These are phyloP conservation scores for Microcyclosporella mali DNA, from an alignment of 2,329 filamentous ascomycete genomes.

Conservation along the genomic window DNA sequence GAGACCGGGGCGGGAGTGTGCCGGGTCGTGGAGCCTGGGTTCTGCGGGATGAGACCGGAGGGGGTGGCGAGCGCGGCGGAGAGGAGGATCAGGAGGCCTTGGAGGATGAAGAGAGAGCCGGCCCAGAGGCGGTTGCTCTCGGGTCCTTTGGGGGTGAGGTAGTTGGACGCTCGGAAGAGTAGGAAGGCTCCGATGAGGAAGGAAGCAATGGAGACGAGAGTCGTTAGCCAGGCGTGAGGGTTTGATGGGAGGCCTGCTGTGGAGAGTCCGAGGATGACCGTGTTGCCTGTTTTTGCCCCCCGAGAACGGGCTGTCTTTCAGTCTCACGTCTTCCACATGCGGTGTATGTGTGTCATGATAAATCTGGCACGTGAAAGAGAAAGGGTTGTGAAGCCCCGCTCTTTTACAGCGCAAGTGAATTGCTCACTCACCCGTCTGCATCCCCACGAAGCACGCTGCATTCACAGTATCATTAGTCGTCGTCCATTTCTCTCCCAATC, in stretches of 20 bases:
- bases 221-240: conserved; percentile 50
- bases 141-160: conserved; percentile 33
- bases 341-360: no score
- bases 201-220: conserved; percentile 47
- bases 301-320: no score
- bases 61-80: conserved; percentile 48
- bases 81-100: conserved; percentile 47
- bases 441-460: conserved; percentile 39
- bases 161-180: conserved; percentile 36
- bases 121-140: conserved; percentile 30
- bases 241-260: conserved; percentile 48
- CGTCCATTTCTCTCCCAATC: background rate
- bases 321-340: no score
- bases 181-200: conserved; percentile 51
- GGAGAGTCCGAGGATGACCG: conserved; percentile 57
- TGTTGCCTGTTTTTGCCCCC: conserved; percentile 54
- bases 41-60: conserved; percentile 39
- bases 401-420: no score
- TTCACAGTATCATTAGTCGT: background rate
- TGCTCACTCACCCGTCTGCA: conserved; percentile 44
- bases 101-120: conserved; percentile 48
- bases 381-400: no score
- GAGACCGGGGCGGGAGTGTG: conserved; percentile 20
- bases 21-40: conserved; percentile 32
- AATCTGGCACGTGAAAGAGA: no score